These are phyloP conservation scores for Globisporangium viniferum DNA, from an alignment of 352 stramenopile species.

Conservation along the genomic window DNA sequence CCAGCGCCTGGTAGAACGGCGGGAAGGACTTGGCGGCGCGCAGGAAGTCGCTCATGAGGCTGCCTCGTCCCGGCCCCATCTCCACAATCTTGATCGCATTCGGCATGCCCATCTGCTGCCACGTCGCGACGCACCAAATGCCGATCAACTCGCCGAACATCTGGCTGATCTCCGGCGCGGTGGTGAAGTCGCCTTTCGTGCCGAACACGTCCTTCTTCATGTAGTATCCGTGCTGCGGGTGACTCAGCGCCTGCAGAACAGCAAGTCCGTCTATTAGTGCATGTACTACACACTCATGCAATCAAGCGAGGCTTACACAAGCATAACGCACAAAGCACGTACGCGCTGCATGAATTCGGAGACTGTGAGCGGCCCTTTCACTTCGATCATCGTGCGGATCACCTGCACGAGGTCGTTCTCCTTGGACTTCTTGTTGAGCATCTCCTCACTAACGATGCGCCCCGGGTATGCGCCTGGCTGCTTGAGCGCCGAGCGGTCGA, in stretches of 20 bases:
- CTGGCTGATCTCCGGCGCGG: slow-evolving; percentile 91
- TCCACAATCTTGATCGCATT: slow-evolving; percentile 84
- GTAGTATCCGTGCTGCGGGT: slow-evolving; percentile 95
- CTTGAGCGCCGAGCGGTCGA: slow-evolving; percentile 79
- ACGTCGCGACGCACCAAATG: slow-evolving; percentile 91
- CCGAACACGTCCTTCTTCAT: slow-evolving; percentile 93
- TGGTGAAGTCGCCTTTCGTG: slow-evolving; percentile 91
- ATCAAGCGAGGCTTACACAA: background rate
- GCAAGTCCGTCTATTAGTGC: background rate
- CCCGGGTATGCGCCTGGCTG: slow-evolving; percentile 29
- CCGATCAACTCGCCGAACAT: slow-evolving; percentile 93
- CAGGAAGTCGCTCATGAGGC: slow-evolving; percentile 93
- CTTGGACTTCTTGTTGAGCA: slow-evolving; percentile 40
- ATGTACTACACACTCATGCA: background rate
- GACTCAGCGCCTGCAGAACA: slow-evolving; percentile 62
- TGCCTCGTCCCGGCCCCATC: slow-evolving; percentile 91
- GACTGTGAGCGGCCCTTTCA: slow-evolving; percentile 91
- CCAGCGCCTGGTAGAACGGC: slow-evolving; percentile 78
- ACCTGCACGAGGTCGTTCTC: slow-evolving; percentile 75
- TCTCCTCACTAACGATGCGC: slow-evolving; percentile 24
- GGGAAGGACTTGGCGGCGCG: slow-evolving; percentile 86
- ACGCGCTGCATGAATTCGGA: slow-evolving; percentile 92
- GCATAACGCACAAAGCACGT: slow-evolving; percentile 2
- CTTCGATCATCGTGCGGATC: slow-evolving; percentile 90
- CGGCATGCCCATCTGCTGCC: slow-evolving; percentile 85